phyloP scores from a whole-genome alignment of 805 yeast species.

The Yamadazyma tumulicola region DNA sequence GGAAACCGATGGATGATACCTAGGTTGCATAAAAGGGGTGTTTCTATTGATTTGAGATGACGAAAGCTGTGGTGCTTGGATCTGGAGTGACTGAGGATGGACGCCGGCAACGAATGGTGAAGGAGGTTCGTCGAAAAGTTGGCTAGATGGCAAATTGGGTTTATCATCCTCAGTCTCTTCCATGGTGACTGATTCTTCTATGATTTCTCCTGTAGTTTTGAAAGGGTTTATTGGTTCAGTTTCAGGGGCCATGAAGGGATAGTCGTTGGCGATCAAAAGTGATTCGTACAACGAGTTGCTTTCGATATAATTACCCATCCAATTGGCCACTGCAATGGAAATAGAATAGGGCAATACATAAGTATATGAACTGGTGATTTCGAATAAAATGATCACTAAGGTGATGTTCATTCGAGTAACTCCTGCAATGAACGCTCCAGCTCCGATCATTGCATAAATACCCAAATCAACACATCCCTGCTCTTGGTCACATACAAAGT shows the following conservation, averaged over 20 bases:
- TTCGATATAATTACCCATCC: constrained; percentile 53
- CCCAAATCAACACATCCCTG: constrained; percentile 42
- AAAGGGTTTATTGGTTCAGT: constrained; percentile 32
- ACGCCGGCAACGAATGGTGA: not conserved
- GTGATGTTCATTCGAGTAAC: constrained; percentile 54
- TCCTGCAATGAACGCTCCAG: constrained; percentile 58
- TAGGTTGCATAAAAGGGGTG: constrained; percentile 2
- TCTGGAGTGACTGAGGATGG: not conserved
- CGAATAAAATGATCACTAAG: constrained; percentile 48
- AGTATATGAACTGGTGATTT: constrained; percentile 53
- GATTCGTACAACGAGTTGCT: constrained; percentile 49
- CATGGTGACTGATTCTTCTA: constrained; percentile 18
- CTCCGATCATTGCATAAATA: constrained; percentile 52
- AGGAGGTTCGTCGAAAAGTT: not conserved
- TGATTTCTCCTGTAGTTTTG: constrained; percentile 31
- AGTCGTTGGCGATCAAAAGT: constrained; percentile 44
- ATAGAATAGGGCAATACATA: constrained; percentile 56
- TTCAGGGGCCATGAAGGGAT: constrained; percentile 50
- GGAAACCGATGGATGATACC: not conserved
- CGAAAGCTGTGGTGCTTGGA: not conserved
- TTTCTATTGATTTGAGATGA: not conserved
- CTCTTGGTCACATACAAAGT: constrained; percentile 14
- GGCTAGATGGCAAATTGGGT: not conserved
- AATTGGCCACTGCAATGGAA: constrained; percentile 53
- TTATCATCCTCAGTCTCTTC: not conserved